Evolutionary conservation across 306 rosid species (phyloP).

Genomic region (Styphnolobium japonicum): DNA sequence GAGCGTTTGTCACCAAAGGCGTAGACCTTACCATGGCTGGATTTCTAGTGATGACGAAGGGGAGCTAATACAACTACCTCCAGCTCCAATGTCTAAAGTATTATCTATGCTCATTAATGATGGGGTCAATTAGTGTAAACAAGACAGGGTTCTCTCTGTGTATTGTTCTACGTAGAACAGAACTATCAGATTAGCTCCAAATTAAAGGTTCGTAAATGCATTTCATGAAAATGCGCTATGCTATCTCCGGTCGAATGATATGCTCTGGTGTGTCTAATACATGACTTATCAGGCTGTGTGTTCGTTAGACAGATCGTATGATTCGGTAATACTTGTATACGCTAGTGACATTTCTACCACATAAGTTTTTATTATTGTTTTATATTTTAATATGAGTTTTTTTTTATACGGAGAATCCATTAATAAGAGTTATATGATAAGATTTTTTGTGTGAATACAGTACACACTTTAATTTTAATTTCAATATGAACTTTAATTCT

Average conservation of each 20-base stretch:
- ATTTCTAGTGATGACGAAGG: constrained; percentile 27
- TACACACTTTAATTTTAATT: too few species aligned
- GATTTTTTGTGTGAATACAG: too few species aligned
- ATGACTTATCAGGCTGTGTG: neutral
- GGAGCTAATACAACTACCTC: constrained; percentile 14
- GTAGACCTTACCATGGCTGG: constrained; percentile 42
- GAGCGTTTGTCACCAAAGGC: neutral
- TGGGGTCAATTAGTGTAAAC: neutral
- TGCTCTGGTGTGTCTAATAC: neutral
- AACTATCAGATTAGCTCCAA: neutral
- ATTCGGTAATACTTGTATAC: too few species aligned
- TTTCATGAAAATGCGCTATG: neutral
- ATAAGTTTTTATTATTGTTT: too few species aligned
- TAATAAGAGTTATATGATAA: too few species aligned
- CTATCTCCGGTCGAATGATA: neutral
- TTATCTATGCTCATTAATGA: neutral
- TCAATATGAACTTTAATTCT: too few species aligned
- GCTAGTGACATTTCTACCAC: too few species aligned
- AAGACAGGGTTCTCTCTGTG: neutral
- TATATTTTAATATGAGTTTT: too few species aligned
- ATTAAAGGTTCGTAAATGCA: neutral
- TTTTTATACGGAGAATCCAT: too few species aligned
- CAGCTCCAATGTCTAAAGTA: neutral
- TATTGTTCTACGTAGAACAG: neutral
- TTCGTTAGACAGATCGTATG: neutral